phyloP scores from a whole-genome alignment of 345 rosid genomes.

The Eucalyptus pauciflora region DNA sequence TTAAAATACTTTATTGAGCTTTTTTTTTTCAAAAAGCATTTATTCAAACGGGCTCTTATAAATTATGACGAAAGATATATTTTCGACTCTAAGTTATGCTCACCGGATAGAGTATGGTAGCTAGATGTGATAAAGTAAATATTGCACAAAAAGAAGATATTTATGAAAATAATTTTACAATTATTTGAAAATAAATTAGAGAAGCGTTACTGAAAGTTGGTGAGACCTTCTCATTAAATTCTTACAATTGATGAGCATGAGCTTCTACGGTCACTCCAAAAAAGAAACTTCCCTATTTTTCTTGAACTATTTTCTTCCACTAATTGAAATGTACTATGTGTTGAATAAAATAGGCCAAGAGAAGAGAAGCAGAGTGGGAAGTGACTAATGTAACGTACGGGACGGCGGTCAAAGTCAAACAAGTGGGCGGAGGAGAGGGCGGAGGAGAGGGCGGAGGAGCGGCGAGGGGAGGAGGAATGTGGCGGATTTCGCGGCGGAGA shows the following conservation, averaged over 20 bases:
- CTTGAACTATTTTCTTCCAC: background rate
- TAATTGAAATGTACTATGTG: background rate
- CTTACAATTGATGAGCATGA: background rate
- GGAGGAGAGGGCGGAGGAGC: background rate
- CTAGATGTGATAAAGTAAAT: background rate
- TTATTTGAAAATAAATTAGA: background rate
- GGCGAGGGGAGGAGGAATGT: background rate
- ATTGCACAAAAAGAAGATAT: accelerated
- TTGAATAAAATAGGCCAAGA: background rate
- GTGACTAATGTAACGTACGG: background rate
- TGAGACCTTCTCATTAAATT: background rate
- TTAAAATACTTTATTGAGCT: background rate
- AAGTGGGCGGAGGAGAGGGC: background rate
- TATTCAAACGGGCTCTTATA: background rate
- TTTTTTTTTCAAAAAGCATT: background rate
- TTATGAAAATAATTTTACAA: background rate
- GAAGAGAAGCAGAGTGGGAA: background rate
- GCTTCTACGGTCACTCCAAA: background rate
- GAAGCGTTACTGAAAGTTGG: background rate
- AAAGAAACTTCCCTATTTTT: background rate
- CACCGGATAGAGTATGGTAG: background rate
- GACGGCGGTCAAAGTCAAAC: background rate
- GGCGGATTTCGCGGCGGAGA: background rate
- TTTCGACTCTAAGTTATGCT: background rate
- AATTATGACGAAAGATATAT: accelerated